Conservation (phyloP, 257 asterid genomes). For the Verbascum thapsus region DNA sequence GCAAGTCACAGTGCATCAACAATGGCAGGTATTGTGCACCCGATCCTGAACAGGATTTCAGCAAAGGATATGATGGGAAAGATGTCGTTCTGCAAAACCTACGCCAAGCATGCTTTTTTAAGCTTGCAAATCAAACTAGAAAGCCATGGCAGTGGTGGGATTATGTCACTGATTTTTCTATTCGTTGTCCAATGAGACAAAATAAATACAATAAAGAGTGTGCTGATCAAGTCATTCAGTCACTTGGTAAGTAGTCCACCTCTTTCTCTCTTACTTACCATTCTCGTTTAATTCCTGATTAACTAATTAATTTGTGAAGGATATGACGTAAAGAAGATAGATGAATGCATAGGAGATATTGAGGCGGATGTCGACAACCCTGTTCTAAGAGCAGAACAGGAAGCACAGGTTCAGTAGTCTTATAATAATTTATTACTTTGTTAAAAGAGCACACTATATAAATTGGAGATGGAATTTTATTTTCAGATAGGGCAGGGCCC, state of each 20-base stretch:
- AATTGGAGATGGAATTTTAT: constrained; percentile 20
- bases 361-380: constrained; percentile 82
- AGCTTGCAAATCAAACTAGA: constrained; percentile 59
- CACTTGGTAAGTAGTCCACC: constrained; percentile 67
- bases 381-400: constrained; percentile 58
- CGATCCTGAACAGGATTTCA: constrained; percentile 75
- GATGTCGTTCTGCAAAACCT: constrained; percentile 74
- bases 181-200: constrained; percentile 71
- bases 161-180: constrained; percentile 69
- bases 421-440: background rate
- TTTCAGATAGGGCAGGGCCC: constrained; percentile 62
- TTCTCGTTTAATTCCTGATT: no score
- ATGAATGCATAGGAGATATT: constrained; percentile 78
- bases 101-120: constrained; percentile 70
- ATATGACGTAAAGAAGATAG: constrained; percentile 64
- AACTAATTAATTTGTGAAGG: constrained; percentile 43
- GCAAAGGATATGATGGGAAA: constrained; percentile 63
- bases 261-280: background rate
- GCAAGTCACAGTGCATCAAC: constrained; percentile 74
- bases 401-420: constrained; percentile 47
- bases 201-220: constrained; percentile 63
- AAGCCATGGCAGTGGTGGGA: constrained; percentile 90
- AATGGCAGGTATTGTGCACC: constrained; percentile 77
- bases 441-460: background rate
- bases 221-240: constrained; percentile 57